phyloP scores from a whole-genome alignment of 805 yeast species.

The Starmerella scarabaei region DNA sequence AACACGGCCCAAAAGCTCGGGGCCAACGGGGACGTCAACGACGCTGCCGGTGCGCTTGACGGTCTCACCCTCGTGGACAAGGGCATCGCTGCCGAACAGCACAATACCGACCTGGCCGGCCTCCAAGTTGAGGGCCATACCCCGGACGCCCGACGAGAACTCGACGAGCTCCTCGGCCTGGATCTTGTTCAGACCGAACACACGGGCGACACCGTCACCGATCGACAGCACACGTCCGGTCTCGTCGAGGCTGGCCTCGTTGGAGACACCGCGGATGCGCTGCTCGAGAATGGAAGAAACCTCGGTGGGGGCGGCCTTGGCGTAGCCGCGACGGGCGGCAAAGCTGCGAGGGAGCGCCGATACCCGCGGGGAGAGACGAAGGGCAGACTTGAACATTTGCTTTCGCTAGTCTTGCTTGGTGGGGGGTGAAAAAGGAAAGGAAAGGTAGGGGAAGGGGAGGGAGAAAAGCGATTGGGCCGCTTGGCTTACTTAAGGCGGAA shows the following conservation, averaged over 20 bases:
- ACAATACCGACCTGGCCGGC: slow-evolving; percentile 99
- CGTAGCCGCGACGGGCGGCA: slow-evolving; percentile 59
- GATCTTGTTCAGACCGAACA: slow-evolving; percentile 97
- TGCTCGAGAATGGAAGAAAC: slow-evolving; percentile 98
- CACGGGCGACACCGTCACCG: slow-evolving; percentile 99
- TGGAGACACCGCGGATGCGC: slow-evolving; percentile 97
- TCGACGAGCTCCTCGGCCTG: slow-evolving; percentile 99
- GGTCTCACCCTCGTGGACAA: slow-evolving; percentile 97
- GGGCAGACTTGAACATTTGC: slow-evolving; percentile 31
- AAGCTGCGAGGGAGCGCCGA: slow-evolving; percentile 27
- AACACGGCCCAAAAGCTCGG: slow-evolving; percentile 95
- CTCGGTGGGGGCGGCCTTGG: slow-evolving; percentile 99
- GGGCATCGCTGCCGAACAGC: slow-evolving; percentile 97
- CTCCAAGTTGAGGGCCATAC: slow-evolving; percentile 99
- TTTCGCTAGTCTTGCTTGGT: slow-evolving; percentile 11
- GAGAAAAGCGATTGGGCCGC: slow-evolving; percentile 14
- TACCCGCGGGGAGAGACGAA: slow-evolving; percentile 31
- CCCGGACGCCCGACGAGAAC: slow-evolving; percentile 98
- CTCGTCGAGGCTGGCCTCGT: slow-evolving; percentile 94
- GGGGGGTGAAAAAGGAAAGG: slow-evolving; percentile 8
- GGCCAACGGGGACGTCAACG: slow-evolving; percentile 99
- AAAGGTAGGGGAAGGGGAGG: slow-evolving; percentile 12
- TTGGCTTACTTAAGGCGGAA: slow-evolving; percentile 1
- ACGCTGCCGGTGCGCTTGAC: slow-evolving; percentile 99
- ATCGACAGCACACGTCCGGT: slow-evolving; percentile 98